phyloP scores from a whole-genome alignment of 352 stramenopile species.

The Phytophthora pluvialis region DNA sequence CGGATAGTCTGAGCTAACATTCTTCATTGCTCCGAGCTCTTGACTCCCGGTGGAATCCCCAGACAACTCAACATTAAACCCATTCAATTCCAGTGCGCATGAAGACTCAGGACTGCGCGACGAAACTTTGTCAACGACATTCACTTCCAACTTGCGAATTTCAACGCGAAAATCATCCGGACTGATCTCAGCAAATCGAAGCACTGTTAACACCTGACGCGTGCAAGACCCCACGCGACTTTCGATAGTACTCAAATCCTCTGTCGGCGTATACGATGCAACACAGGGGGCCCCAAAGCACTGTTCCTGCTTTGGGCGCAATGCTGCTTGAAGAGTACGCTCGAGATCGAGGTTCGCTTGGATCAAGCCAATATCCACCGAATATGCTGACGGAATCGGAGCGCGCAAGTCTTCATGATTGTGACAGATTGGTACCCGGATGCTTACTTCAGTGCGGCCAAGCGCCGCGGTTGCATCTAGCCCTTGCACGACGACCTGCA shows the following conservation, averaged over 20 bases:
- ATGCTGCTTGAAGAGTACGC: constrained; percentile 13
- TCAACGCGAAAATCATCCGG: constrained; percentile 16
- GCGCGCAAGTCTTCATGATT: constrained; percentile 13
- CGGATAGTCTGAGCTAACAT: constrained; percentile 6
- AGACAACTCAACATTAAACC: constrained; percentile 10
- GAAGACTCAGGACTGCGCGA: not conserved
- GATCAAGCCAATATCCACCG: constrained; percentile 27
- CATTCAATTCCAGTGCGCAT: constrained; percentile 24
- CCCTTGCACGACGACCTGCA: constrained; percentile 9
- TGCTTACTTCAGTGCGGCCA: constrained; percentile 34
- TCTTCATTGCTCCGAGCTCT: not conserved
- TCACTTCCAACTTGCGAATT: constrained; percentile 29
- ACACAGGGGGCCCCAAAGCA: not conserved
- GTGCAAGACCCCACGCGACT: not conserved
- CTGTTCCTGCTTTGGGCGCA: constrained; percentile 10
- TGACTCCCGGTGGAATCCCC: constrained; percentile 6
- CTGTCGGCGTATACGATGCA: not conserved
- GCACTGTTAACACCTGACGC: constrained; percentile 3
- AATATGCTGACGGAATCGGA: constrained; percentile 30
- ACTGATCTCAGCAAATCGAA: constrained; percentile 26
- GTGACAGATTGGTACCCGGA: constrained; percentile 34
- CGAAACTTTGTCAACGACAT: constrained; percentile 14
- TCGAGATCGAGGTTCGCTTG: constrained; percentile 28
- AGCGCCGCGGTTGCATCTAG: constrained; percentile 22
- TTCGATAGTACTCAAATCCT: not conserved